phyloP scores from a whole-genome alignment of 1,139 yeast species.

The Lodderomyces parapsilosis region DNA sequence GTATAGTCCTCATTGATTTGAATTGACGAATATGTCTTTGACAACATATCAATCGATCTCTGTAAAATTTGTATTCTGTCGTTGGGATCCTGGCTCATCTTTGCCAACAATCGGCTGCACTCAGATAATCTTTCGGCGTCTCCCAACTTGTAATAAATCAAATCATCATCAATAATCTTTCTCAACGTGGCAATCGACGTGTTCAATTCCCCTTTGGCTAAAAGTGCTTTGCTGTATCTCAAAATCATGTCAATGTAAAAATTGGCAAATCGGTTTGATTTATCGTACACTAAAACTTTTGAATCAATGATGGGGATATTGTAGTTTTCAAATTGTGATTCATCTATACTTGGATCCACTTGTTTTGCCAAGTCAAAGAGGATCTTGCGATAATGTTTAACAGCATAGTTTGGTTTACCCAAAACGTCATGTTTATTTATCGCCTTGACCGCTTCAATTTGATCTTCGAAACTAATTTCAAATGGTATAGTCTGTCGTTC shows the following conservation, averaged over 20 bases:
- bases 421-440: slow-evolving; percentile 48
- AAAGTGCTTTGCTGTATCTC: slow-evolving; percentile 41
- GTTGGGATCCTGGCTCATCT: slow-evolving; percentile 22
- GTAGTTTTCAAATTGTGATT: slow-evolving; percentile 24
- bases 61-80: slow-evolving; percentile 36
- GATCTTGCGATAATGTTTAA: slow-evolving; percentile 43
- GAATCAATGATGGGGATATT: slow-evolving; percentile 36
- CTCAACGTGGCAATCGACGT: slow-evolving; percentile 30
- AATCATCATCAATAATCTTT: slow-evolving; percentile 36
- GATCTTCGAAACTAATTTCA: slow-evolving; percentile 33
- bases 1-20: slow-evolving; percentile 24
- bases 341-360: slow-evolving; percentile 25
- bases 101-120: slow-evolving; percentile 39
- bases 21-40: slow-evolving; percentile 27
- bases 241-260: slow-evolving; percentile 47
- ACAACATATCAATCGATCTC: slow-evolving; percentile 43
- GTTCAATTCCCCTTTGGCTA: slow-evolving; percentile 42
- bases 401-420: slow-evolving; percentile 43
- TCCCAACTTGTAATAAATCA: slow-evolving; percentile 40
- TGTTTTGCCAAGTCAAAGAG: slow-evolving; percentile 36
- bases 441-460: slow-evolving; percentile 42
- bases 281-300: slow-evolving; percentile 28
- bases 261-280: slow-evolving; percentile 37
- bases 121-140: slow-evolving; percentile 45
- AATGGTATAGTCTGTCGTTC: slow-evolving; percentile 42